Conservation (phyloP, 2,329 filamentous ascomycete genomes). For the Ophiostoma novo-ulmi region DNA sequence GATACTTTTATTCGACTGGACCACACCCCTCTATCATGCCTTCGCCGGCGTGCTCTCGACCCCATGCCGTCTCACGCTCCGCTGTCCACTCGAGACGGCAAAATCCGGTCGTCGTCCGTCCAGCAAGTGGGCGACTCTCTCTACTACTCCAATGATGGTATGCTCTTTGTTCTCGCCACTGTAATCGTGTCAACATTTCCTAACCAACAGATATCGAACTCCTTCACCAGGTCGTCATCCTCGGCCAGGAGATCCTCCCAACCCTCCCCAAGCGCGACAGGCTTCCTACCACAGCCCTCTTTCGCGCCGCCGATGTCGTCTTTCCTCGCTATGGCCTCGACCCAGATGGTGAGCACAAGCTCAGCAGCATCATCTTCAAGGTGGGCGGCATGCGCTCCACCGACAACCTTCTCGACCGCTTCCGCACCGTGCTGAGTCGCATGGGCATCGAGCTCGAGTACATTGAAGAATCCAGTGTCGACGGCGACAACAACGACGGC, state of each 20-base stretch:
- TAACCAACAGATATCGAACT: slow-evolving; percentile 63
- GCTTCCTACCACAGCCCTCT: slow-evolving; percentile 70
- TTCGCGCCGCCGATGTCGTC: slow-evolving; percentile 72
- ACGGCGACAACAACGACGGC: slow-evolving; percentile 11
- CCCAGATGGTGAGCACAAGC: slow-evolving; percentile 65
- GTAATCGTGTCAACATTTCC: not conserved
- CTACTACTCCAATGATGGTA: slow-evolving; percentile 60
- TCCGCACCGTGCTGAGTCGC: slow-evolving; percentile 60
- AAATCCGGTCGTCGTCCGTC: slow-evolving; percentile 31
- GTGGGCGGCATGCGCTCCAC: slow-evolving; percentile 62
- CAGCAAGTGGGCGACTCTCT: slow-evolving; percentile 37
- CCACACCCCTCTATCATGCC: slow-evolving; percentile 34
- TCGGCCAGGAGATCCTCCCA: slow-evolving; percentile 61
- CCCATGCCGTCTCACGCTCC: slow-evolving; percentile 38
- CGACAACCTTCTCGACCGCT: slow-evolving; percentile 59
- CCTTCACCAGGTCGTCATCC: slow-evolving; percentile 68
- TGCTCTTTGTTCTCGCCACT: slow-evolving; percentile 10
- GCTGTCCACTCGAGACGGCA: slow-evolving; percentile 37
- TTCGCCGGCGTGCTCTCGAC: slow-evolving; percentile 33
- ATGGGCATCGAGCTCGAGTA: slow-evolving; percentile 70
- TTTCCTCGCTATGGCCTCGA: slow-evolving; percentile 66
- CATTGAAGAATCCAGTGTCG: slow-evolving; percentile 31
- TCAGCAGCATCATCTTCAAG: slow-evolving; percentile 73
- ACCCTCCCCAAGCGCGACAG: slow-evolving; percentile 55
- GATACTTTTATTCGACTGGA: not conserved